Conservation (phyloP, 352 stramenopile species). For the Elongisporangium anandrum region DNA sequence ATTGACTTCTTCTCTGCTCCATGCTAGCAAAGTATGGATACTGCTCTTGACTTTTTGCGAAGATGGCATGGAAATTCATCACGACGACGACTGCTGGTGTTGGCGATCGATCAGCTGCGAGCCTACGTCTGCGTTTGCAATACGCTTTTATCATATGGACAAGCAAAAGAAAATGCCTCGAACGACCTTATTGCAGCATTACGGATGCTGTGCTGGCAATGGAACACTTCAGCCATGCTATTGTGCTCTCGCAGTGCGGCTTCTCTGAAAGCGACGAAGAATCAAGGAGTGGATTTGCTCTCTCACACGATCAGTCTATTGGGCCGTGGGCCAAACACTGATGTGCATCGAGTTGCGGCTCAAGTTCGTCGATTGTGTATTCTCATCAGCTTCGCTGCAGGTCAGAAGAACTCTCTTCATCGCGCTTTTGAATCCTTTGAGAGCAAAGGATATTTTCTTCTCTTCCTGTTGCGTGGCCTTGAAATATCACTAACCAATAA, state of each 20-base stretch:
- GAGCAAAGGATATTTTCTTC: constrained; percentile 7
- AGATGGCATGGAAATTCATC: not conserved
- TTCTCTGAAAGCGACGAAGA: constrained; percentile 20
- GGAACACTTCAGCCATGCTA: constrained; percentile 35
- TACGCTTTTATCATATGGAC: constrained; percentile 6
- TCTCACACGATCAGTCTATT: constrained; percentile 8
- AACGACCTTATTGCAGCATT: constrained; percentile 5
- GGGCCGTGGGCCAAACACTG: not conserved
- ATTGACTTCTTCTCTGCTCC: not conserved
- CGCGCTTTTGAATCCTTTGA: constrained; percentile 12
- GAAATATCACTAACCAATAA: not conserved
- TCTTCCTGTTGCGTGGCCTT: constrained; percentile 1
- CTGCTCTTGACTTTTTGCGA: constrained; percentile 21
- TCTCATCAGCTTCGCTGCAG: constrained; percentile 17
- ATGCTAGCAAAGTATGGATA: not conserved
- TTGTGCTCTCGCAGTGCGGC: constrained; percentile 41
- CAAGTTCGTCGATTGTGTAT: constrained; percentile 32
- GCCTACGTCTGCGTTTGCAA: constrained; percentile 14
- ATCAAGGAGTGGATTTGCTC: constrained; percentile 7
- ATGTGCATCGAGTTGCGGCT: constrained; percentile 14
- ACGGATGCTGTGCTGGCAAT: constrained; percentile 60
- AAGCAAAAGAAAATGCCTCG: not conserved
- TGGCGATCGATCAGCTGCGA: constrained; percentile 7
- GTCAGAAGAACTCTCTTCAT: constrained; percentile 7
- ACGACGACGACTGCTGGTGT: constrained; percentile 3